Percentiles rank a stretch among this genome's conserved stretches.
phyloP scores from a whole-genome alignment of 2,329 filamentous ascomycete species.

The Rutstroemia sp. region DNA sequence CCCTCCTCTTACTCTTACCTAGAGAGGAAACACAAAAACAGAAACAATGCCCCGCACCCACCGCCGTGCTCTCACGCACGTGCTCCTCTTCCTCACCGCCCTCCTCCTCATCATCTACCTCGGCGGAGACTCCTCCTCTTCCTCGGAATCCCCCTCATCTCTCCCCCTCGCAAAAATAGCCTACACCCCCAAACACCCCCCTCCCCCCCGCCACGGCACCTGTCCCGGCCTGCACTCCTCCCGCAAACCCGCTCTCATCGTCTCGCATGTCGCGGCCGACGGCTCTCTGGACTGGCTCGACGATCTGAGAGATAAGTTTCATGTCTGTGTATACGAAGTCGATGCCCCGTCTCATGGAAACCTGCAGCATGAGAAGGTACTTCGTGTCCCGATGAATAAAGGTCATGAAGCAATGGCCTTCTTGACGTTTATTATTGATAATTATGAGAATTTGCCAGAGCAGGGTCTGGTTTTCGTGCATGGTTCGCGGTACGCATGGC shows the following conservation, averaged over 20 bases:
- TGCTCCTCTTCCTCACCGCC: constrained; percentile 30
- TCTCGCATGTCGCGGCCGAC: constrained; percentile 35
- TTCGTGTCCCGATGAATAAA: constrained; percentile 39
- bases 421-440: constrained; percentile 40
- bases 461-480: constrained; percentile 37
- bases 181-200: constrained; percentile 32
- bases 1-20: no score
- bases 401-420: constrained; percentile 41
- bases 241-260: constrained; percentile 38
- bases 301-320: constrained; percentile 32
- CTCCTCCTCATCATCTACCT: constrained; percentile 33
- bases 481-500: constrained; percentile 37
- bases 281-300: constrained; percentile 37
- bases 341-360: constrained; percentile 27
- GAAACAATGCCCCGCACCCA: constrained; percentile 31
- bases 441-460: constrained; percentile 34
- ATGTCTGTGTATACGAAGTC: constrained; percentile 38
- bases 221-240: constrained; percentile 35
- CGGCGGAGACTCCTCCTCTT: constrained; percentile 14
- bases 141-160: no score
- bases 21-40: background rate
- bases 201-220: constrained; percentile 32
- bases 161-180: constrained; percentile 27
- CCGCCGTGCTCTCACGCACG: constrained; percentile 30
- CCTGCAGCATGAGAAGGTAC: constrained; percentile 15